Evolutionary conservation across 202 grass and related monocot species (phyloP), one percentile per base, ranked within the genome.

Genomic region (Carex arenaria): DNA sequence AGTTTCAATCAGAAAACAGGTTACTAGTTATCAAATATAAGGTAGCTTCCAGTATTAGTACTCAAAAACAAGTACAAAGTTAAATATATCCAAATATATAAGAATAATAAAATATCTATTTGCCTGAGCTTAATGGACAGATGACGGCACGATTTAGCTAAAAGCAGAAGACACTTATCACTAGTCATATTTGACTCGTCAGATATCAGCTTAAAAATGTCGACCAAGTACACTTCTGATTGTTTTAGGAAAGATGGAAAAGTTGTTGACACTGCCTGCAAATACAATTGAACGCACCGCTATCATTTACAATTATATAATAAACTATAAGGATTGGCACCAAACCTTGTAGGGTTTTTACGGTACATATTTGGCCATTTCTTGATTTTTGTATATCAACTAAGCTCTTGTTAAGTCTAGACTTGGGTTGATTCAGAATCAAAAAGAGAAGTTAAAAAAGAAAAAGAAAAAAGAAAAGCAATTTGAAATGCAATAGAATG

Each of bases 101-200:
- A 77, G 15, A 57, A 57, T 57, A 81, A 64, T 30, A 57, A 77
- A 26, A 54, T 34, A 83, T 38, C 2, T 55, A 76, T 84, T 93
- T 90, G 93, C 95, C 95, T 93, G 72, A 95, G 92, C 67, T 85
- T 79, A 84, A 87, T 79, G 71, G 91, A 93, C 78, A 98, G 74
- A 86, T 89, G 57, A 53, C 60, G 80, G 62, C 42, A 63, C 18
- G 89, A 92, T 84, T 81, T 93, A 65, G 86, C 84, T 83, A 98
- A 87, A 83, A 95, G 88, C 57, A 69, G 84, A 62, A 98, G 86
- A 75, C 60, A 87, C 84, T 98, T 98, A 84, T 89, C 89, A 86
- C 92, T 95, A 83, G 85, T 80, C 66, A 93, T 77, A 82, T 86
- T 40, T 61, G 85, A 72, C 12, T 92, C 86, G 71, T 93, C 83